phyloP scores from a whole-genome alignment of 169 alveolate species.

The Cyclospora cayetanensis region DNA sequence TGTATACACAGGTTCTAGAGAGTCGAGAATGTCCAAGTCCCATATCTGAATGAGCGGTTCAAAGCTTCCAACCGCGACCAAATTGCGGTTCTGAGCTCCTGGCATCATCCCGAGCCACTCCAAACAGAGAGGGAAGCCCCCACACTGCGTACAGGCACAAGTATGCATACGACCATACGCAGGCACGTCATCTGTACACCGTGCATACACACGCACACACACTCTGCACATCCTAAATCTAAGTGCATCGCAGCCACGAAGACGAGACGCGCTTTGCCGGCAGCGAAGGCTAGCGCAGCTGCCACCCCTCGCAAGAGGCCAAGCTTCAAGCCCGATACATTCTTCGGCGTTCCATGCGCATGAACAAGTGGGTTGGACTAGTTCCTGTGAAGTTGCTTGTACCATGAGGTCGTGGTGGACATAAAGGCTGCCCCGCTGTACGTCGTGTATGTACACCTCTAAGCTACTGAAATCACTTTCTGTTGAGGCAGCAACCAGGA shows the following conservation, averaged over 20 bases:
- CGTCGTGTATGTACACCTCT: constrained; percentile 78
- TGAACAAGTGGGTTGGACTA: too few relatives aligned
- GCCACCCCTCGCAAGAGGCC: too few relatives aligned
- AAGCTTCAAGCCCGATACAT: too few relatives aligned
- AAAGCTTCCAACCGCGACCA: constrained; percentile 75
- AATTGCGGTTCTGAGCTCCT: constrained; percentile 3
- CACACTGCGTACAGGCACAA: constrained; percentile 23
- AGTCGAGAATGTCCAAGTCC: constrained; percentile 75
- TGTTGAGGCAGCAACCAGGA: constrained; percentile 73
- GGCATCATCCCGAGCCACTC: constrained; percentile 73
- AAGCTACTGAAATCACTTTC: constrained; percentile 76
- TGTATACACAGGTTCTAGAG: constrained; percentile 71
- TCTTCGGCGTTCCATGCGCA: too few relatives aligned
- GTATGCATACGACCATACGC: constrained; percentile 1
- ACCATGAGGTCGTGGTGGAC: constrained; percentile 79
- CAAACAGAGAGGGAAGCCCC: constrained; percentile 75
- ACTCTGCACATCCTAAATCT: too few relatives aligned
- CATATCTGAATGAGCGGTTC: constrained; percentile 72
- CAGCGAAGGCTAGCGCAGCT: too few relatives aligned
- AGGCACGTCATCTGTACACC: too few relatives aligned
- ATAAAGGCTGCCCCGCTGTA: constrained; percentile 75
- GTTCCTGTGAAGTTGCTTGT: too few relatives aligned
- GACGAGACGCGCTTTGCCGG: too few relatives aligned
- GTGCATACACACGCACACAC: too few relatives aligned
- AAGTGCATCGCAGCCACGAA: too few relatives aligned